Conservation (phyloP, 176 grass and related monocot species). For the Poa annua region DNA sequence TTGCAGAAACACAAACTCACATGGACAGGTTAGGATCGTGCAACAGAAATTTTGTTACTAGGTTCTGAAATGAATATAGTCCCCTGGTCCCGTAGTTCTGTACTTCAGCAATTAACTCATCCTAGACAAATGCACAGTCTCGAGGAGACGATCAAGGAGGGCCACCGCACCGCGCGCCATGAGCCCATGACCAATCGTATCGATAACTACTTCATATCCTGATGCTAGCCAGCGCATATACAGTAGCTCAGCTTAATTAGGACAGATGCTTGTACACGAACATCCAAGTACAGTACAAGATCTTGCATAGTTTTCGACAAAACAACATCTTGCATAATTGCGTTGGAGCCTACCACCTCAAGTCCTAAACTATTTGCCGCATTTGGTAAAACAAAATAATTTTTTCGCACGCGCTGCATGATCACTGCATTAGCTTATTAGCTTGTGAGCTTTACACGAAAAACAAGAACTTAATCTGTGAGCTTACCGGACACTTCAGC, state of each 20-base stretch:
- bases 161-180: constrained; percentile 9
- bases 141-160: not conserved
- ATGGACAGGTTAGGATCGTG: too few relatives aligned
- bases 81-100: not conserved
- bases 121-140: not conserved
- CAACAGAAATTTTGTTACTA: not conserved
- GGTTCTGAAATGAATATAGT: not conserved
- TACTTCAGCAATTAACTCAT: not conserved
- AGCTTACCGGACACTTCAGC: not conserved
- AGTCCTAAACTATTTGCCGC: not conserved
- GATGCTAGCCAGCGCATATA: not conserved
- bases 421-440: not conserved
- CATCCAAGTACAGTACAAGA: not conserved
- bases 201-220: not conserved
- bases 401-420: not conserved
- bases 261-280: not conserved
- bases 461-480: not conserved
- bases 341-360: not conserved
- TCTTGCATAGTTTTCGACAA: too few relatives aligned
- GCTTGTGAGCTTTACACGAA: too few relatives aligned
- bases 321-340: not conserved
- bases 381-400: not conserved
- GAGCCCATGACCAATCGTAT: not conserved
- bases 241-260: not conserved
- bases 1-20: too few relatives aligned